These are phyloP conservation scores for Neurospora sp. DNA, from an alignment of 495 filamentous ascomycete genomes.

Conservation along the genomic window DNA sequence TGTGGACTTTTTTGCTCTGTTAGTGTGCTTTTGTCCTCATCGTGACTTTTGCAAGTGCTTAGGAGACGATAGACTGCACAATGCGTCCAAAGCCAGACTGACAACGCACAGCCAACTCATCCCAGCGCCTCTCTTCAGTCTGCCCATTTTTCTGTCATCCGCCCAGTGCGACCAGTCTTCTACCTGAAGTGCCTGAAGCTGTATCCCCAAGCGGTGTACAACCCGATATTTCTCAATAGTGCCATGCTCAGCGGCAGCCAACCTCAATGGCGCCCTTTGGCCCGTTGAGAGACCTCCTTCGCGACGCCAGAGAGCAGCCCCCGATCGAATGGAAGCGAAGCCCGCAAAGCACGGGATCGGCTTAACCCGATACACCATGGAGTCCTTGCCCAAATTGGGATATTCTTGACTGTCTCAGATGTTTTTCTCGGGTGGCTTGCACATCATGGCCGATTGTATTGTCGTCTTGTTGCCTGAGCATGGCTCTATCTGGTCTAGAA, in stretches of 20 bases:
- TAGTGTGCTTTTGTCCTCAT: neutral
- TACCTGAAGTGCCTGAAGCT: neutral
- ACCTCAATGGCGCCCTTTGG: neutral
- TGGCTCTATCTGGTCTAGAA: neutral
- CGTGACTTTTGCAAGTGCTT: neutral
- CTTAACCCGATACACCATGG: neutral
- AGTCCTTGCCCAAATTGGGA: neutral
- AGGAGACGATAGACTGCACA: too few relatives aligned
- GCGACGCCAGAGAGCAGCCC: too few relatives aligned
- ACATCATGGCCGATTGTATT: neutral
- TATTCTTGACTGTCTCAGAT: neutral
- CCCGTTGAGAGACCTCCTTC: neutral
- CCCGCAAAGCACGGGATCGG: neutral
- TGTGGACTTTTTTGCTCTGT: neutral
- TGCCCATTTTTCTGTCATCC: neutral
- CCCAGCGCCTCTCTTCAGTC: neutral
- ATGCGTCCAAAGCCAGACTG: neutral
- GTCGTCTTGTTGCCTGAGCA: neutral
- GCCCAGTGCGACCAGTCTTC: neutral
- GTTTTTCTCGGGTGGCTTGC: neutral
- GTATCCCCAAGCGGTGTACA: neutral
- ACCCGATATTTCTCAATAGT: neutral
- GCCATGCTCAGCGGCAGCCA: neutral
- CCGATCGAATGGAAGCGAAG: neutral
- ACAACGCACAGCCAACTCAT: neutral